A percentile compares a stretch with the other conserved stretches of the same genome.
phyloP scores from a whole-genome alignment of 306 rosid species.

The Cicer arietinum region DNA sequence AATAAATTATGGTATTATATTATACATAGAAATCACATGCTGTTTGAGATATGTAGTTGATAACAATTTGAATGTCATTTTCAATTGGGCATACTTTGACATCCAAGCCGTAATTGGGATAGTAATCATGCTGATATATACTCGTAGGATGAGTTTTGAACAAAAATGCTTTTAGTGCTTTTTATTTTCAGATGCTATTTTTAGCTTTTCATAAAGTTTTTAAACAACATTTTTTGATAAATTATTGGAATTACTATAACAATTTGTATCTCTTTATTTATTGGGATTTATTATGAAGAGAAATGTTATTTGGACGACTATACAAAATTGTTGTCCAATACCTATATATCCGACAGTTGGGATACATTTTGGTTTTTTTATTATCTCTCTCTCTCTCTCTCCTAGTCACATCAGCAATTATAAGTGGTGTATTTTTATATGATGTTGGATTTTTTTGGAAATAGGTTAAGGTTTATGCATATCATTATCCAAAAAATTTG shows the following conservation, averaged over 20 bases:
- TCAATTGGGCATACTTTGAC: neutral
- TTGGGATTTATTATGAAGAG: neutral
- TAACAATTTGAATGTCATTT: neutral
- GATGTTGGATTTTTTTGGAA: neutral
- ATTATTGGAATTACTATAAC: neutral
- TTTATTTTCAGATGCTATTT: neutral
- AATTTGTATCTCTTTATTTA: neutral
- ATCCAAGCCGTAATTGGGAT: neutral
- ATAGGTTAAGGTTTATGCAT: slow-evolving; percentile 13
- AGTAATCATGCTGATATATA: neutral
- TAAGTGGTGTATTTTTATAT: too few species aligned
- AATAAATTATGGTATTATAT: neutral
- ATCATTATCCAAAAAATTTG: neutral
- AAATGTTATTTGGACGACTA: too few species aligned
- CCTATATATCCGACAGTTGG: too few species aligned
- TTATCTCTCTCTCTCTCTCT: too few species aligned
- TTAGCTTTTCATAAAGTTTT: neutral
- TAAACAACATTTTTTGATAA: neutral
- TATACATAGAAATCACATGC: neutral
- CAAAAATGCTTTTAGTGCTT: neutral
- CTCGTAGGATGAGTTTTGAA: neutral
- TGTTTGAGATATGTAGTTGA: neutral
- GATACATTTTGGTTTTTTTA: too few species aligned
- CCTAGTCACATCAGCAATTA: too few species aligned
- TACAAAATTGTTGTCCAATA: too few species aligned